These are phyloP conservation scores for Cantharellus anzutake DNA, from an alignment of 768 basidiomycete genomes.

Conservation along the genomic window DNA sequence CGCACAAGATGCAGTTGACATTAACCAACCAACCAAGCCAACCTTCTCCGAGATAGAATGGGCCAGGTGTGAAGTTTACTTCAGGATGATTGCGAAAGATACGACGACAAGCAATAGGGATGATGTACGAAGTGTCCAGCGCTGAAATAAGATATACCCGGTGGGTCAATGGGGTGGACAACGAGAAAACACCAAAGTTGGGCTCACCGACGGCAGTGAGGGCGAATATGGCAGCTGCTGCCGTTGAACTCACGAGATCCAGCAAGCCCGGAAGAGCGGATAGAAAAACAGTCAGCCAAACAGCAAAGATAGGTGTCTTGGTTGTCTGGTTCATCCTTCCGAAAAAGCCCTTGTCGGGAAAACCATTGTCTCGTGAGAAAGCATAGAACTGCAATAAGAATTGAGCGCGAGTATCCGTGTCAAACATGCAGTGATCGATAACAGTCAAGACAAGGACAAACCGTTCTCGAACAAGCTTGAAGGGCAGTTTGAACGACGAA, in stretches of 20 bases:
- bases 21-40: slow-evolving; percentile 42
- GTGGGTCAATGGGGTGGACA: background rate
- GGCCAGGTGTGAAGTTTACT: slow-evolving; percentile 68
- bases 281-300: slow-evolving; percentile 51
- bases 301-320: slow-evolving; percentile 56
- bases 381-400: slow-evolving; percentile 33
- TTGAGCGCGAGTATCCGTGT: background rate
- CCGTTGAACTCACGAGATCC: slow-evolving; percentile 56
- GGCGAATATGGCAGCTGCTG: slow-evolving; percentile 66
- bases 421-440: no score
- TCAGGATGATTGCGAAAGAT: slow-evolving; percentile 55
- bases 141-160: slow-evolving; percentile 3
- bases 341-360: slow-evolving; percentile 66
- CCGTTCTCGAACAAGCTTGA: slow-evolving; percentile 62
- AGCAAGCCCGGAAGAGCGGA: slow-evolving; percentile 40
- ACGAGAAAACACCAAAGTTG: background rate
- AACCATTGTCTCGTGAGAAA: slow-evolving; percentile 62
- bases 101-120: slow-evolving; percentile 58
- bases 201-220: slow-evolving; percentile 43
- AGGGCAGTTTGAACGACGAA: slow-evolving; percentile 59
- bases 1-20: slow-evolving; percentile 32
- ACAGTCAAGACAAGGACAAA: background rate
- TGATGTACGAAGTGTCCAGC: slow-evolving; percentile 55
- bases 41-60: slow-evolving; percentile 69
- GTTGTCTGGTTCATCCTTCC: slow-evolving; percentile 43